Percentiles rank a stretch among this genome's conserved stretches.
phyloP scores from a whole-genome alignment of 352 stramenopile genomes.

The Phytophthora rubi region DNA sequence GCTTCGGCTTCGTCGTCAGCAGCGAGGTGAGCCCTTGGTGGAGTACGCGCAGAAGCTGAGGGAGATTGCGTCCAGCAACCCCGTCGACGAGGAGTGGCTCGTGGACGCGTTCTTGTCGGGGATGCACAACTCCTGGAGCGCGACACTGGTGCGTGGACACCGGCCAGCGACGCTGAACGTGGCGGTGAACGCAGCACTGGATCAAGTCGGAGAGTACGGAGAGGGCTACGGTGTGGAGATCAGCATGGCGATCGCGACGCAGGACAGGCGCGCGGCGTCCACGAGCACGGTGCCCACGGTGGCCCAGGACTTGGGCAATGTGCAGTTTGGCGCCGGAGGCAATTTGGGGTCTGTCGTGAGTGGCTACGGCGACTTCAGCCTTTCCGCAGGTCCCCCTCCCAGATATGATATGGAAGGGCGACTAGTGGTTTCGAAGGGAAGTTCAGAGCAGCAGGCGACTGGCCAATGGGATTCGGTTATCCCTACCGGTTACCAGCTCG shows the following conservation, averaged over 20 bases:
- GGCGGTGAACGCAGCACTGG: not conserved
- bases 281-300: not conserved
- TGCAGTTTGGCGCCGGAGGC: not conserved
- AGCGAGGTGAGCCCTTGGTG: not conserved
- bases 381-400: not conserved
- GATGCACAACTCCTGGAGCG: not conserved
- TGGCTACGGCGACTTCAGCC: not conserved
- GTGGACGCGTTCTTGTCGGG: too few relatives aligned
- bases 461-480: slow-evolving; percentile 5
- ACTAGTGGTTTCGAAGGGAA: not conserved
- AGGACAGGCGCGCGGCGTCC: not conserved
- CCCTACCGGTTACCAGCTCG: slow-evolving; percentile 2
- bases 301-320: not conserved
- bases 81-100: not conserved
- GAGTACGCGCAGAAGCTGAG: not conserved
- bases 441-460: too few relatives aligned
- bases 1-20: not conserved
- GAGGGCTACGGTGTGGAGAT: not conserved
- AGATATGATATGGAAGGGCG: slow-evolving; percentile 9
- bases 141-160: not conserved
- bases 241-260: not conserved
- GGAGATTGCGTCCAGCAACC: not conserved
- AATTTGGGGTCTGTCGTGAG: not conserved
- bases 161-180: not conserved
- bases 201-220: slow-evolving; percentile 4